These are phyloP conservation scores for Zygotorulaspora sp. DNA, from an alignment of 805 yeast species.

Conservation along the genomic window DNA sequence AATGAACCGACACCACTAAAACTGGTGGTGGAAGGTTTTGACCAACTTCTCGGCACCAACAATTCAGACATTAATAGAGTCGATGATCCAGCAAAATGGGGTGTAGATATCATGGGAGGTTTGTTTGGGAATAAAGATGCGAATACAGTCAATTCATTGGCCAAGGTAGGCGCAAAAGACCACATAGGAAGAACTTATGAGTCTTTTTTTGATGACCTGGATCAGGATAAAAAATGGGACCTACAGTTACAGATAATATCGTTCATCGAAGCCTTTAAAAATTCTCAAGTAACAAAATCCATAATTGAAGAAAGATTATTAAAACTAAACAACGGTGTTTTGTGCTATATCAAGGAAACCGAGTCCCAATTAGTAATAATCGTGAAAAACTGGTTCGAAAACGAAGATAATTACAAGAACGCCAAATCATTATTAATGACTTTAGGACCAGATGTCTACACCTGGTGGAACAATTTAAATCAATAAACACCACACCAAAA, in stretches of 20 bases:
- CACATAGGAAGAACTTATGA: conserved; percentile 7
- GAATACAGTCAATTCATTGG: background rate
- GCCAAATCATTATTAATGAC: conserved; percentile 15
- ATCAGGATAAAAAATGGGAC: conserved; percentile 24
- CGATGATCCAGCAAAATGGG: conserved; percentile 6
- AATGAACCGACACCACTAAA: conserved; percentile 18
- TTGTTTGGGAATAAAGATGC: conserved; percentile 7
- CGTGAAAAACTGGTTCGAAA: conserved; percentile 32
- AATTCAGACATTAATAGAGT: background rate
- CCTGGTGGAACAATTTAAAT: conserved; percentile 22
- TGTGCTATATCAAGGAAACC: conserved; percentile 29
- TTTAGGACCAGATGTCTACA: conserved; percentile 23
- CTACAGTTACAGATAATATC: conserved; percentile 24
- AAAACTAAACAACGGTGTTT: conserved; percentile 32
- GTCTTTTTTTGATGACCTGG: conserved; percentile 24
- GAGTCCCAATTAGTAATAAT: conserved; percentile 18
- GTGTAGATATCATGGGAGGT: conserved; percentile 25
- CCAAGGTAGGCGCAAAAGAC: background rate
- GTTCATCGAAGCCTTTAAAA: conserved; percentile 17
- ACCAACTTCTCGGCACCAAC: conserved; percentile 15
- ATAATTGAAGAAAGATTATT: conserved; percentile 28
- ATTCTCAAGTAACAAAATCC: conserved; percentile 14
- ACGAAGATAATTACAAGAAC: conserved; percentile 6
- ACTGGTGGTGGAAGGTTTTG: conserved; percentile 29
- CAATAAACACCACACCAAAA: background rate